phyloP scores from a whole-genome alignment of 2,329 filamentous ascomycete genomes.

The Penicillium verrucosum region DNA sequence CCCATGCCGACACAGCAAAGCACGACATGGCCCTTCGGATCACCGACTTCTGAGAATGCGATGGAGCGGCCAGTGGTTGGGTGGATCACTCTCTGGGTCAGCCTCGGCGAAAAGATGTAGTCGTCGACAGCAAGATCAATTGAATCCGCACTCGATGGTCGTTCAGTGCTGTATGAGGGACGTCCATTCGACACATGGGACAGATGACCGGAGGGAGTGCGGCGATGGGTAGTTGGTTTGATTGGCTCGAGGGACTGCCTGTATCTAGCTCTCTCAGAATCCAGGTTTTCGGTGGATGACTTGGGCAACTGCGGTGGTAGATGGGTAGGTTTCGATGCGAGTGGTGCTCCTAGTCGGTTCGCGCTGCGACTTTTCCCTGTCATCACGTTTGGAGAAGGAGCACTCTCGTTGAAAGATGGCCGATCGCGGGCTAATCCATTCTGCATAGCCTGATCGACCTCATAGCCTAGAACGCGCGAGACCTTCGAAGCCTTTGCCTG shows the following conservation, averaged over 20 bases:
- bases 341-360: constrained; percentile 26
- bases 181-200: constrained; percentile 40
- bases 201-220: constrained; percentile 39
- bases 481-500: constrained; percentile 13
- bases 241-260: constrained; percentile 30
- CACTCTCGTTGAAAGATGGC: constrained; percentile 53
- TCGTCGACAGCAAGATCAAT: constrained; percentile 83
- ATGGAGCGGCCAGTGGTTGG: constrained; percentile 83
- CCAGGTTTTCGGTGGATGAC: constrained; percentile 30
- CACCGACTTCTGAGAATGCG: constrained; percentile 94
- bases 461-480: constrained; percentile 6
- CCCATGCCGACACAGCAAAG: constrained; percentile 99
- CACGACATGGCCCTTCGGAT: constrained; percentile 84
- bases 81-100: constrained; percentile 85
- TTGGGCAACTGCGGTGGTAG: constrained; percentile 24
- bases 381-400: constrained; percentile 66
- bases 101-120: constrained; percentile 75
- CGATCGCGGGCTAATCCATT: constrained; percentile 6
- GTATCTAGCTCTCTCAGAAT: constrained; percentile 28
- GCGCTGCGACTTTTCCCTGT: constrained; percentile 52
- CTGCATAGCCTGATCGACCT: background rate
- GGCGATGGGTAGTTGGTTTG: constrained; percentile 34
- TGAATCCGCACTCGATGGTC: constrained; percentile 76
- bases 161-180: constrained; percentile 59
- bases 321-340: constrained; percentile 29